A percentile compares a stretch with the other conserved stretches of the same genome.
phyloP scores from a whole-genome alignment of 2,329 filamentous ascomycete species.

The Beauveria asiatica region DNA sequence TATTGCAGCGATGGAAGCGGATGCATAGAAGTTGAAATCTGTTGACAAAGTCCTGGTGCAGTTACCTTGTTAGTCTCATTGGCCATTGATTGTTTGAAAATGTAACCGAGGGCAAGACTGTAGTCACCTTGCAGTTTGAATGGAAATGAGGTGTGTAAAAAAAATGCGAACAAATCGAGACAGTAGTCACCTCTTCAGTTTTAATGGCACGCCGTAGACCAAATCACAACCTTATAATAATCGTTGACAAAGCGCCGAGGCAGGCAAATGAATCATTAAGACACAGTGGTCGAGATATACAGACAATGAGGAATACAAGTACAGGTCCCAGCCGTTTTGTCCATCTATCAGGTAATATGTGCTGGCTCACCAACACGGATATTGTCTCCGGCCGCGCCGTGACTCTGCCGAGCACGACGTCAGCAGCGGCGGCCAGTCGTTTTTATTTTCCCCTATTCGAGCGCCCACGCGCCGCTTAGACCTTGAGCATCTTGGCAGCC shows the following conservation, averaged over 20 bases:
- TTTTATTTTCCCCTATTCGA: not conserved
- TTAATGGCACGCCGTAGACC: not conserved
- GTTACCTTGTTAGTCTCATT: too few species aligned
- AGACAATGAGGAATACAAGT: conserved; percentile 33
- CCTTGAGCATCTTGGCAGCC: conserved; percentile 76
- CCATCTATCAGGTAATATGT: conserved; percentile 28
- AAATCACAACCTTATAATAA: not conserved
- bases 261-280: conserved; percentile 21
- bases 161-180: not conserved
- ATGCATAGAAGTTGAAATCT: too few species aligned
- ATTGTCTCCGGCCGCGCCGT: not conserved
- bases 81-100: too few species aligned
- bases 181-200: not conserved
- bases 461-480: conserved; percentile 42
- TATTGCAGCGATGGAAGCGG: not conserved
- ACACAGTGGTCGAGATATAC: conserved; percentile 26
- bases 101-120: too few species aligned
- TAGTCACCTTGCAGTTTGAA: too few species aligned
- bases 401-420: not conserved
- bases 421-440: not conserved
- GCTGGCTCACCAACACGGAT: conserved; percentile 4
- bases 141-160: not conserved
- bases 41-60: too few species aligned
- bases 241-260: not conserved
- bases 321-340: conserved; percentile 27